A percentile compares a stretch with the other conserved stretches of the same genome.
phyloP scores from a whole-genome alignment of 179 eudicot genomes.

The Gypsophila paniculata region DNA sequence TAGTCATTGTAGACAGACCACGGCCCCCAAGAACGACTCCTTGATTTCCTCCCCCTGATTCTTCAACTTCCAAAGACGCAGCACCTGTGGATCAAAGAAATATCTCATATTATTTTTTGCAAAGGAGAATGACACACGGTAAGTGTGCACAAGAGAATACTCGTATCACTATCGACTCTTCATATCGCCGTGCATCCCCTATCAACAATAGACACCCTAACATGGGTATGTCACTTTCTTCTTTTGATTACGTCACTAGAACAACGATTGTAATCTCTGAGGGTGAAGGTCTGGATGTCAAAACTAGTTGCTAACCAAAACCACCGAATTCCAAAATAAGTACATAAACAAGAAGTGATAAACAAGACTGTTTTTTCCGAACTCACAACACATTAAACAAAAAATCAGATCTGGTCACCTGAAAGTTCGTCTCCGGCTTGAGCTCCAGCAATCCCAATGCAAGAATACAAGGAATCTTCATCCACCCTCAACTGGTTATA shows the following conservation, averaged over 20 bases:
- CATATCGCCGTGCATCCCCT: background rate
- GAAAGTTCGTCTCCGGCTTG: constrained; percentile 64
- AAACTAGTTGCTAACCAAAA: too few species aligned
- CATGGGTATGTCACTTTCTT: too few species aligned
- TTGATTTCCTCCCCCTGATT: constrained; percentile 48
- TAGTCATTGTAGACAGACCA: constrained; percentile 82
- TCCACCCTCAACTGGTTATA: constrained; percentile 85
- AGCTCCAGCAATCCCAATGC: constrained; percentile 92
- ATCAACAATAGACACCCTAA: too few species aligned
- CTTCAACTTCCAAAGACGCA: constrained; percentile 50
- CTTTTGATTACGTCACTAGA: too few species aligned
- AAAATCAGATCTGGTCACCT: constrained; percentile 37
- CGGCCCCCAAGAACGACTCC: constrained; percentile 75
- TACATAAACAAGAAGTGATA: too few species aligned
- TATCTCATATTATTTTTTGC: background rate
- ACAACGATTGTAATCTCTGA: too few species aligned
- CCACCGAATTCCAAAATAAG: too few species aligned
- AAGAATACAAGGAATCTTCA: constrained; percentile 72
- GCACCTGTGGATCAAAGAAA: constrained; percentile 22
- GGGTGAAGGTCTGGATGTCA: too few species aligned
- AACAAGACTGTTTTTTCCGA: too few species aligned
- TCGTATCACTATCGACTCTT: background rate
- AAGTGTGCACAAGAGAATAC: background rate
- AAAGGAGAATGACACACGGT: background rate
- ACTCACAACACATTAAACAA: background rate